Base-by-base conservation (phyloP, 129 eudicot genomes). In the Pulicaria dysenterica region DNA sequence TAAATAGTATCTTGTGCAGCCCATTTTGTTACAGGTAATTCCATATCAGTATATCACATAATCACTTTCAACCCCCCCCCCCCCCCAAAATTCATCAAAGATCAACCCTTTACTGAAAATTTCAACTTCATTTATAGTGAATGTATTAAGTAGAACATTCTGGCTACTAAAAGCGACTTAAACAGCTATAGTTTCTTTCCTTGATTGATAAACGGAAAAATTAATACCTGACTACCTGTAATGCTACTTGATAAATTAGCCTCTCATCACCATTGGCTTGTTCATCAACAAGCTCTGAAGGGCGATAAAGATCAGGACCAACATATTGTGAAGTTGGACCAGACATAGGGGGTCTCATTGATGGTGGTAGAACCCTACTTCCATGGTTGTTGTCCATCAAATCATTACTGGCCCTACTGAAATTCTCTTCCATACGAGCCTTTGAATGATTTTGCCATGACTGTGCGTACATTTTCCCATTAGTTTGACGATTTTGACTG, bases 161-260 rank as follows among this genome's bases (percentile, higher is more conserved):
- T 16, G 54, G 12, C 38, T 54, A 54, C 59, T 19, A 19, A 54
- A 54, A 54, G 17, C 12, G 19, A 15, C 59, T n/a, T 8, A 16
- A 16, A 37, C 37, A 17, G 37, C 37, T 7, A 54, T 31, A 24
- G 34, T 58, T 58, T 70, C 6, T 48, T 64, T 11, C 43, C 55
- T 7, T 6, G 24, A 31, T 13, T 11, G 6, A n/a, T 24, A 4
- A 24, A n/a, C 48, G 42, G 15, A 36, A 3, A 10, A 61, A 24
- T n/a, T 14, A 48, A n/a, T 72, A 91, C 97, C n/a, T n/a, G n/a
- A n/a, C n/a, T n/a, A n/a, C n/a, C 93, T 86, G 96, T 74, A 91
- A 53, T 75, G 96, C 96, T 48, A 87, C 89, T 83, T 86, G 89
- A 74, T 74, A 86, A 65, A 88, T 82, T 45, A 80, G 78, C 64